Evolutionary conservation across 306 rosid genomes (phyloP), one percentile per base, ranked within the genome.

Genomic region (Casuarina equisetifolia): DNA sequence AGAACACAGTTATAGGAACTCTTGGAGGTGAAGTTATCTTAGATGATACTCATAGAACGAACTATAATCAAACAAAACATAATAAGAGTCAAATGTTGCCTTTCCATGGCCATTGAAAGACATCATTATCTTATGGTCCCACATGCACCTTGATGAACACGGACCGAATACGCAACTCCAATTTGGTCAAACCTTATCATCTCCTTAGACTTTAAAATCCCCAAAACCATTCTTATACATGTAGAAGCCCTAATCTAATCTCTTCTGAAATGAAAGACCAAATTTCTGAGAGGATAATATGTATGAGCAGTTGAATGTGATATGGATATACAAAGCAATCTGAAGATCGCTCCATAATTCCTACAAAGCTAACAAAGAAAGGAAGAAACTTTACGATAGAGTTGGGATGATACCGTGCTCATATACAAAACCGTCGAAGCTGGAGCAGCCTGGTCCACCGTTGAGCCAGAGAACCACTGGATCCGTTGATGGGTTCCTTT

Each of bases 401-500:
- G 39, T n/a, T 48, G 53, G 76, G 55, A 57, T 6, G 36, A 70
- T 88, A 95, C 99, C 99, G 72, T 95, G 97, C 76, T 95, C 99
- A n/a, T 92, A 95, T n/a, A 95, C 72, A 75, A 92, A 95, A 59
- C 96, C 99, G 86, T 95, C 99, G 53, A 95, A 85, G 80, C 99
- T 95, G 78, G 99, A 95, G 76, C 99, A 92, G 6, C 97, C 99
- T 0, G 99, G 99, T 59, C 99, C 99, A 10, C 99, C 99, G 62
- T 95, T 95, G 68, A 95, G 96, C 98, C 98, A 95, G n/a, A 95
- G 88, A 85, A 91, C 97, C 79, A 95, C 83, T 0, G 98, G 97
- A 84, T 95, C 98, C 83, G 83, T 78, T 17, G 89, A 67, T n/a
- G 97, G 92, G 51, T 89, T 88, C 57, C 90, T 75, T 80, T 92